Evolutionary conservation across 768 basidiomycete species (phyloP), one percentile per base, ranked within the genome.

Genomic region (Lanmaoa rubissima): DNA sequence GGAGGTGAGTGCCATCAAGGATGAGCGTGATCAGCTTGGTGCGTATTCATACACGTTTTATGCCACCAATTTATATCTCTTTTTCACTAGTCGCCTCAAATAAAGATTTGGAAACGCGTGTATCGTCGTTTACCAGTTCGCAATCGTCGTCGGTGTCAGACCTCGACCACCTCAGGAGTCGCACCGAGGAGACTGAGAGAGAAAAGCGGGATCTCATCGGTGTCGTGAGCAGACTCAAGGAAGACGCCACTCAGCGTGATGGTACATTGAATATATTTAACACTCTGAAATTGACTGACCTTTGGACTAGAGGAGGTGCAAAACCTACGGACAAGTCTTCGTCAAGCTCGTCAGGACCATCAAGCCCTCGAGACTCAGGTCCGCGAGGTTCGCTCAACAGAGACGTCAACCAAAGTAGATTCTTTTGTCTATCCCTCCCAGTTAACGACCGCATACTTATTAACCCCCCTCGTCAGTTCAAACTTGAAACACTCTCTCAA

Each of bases 181-280:
- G 83, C 39, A 73, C 88, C 5, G 85, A 92, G 21, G 89, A 92
- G 58, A 81, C 82, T 1, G 92, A 97, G 60, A 81, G 90, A 52
- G 95, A 97, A 77, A 97, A 97, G 73, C 84, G 93, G 35, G 92
- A 95, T 60, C 80, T 97, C 46, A 78, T 95, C 42, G 84, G 82
- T 31, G 88, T 94, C 43, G 83, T 94, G 5, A 93, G 89, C 69
- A 81, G 90, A 51, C 73, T 94, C 59, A 90, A 92, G 69, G 84
- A 90, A 63, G 90, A 94, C 58, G 77, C 79, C 41, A 66, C 79
- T 9, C 83, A 88, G 65, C 83, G 88, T 51, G 89, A 94, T 58
- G 90, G 94, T 93, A 53, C 53, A 79, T 65, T 7, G 13, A 17
- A 13, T 21, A 49, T 46, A 32, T 57, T 35, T 44, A n/a, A 44